Evolutionary conservation across 345 rosid species (phyloP).

Genomic region (Capsella bursapastoris): DNA sequence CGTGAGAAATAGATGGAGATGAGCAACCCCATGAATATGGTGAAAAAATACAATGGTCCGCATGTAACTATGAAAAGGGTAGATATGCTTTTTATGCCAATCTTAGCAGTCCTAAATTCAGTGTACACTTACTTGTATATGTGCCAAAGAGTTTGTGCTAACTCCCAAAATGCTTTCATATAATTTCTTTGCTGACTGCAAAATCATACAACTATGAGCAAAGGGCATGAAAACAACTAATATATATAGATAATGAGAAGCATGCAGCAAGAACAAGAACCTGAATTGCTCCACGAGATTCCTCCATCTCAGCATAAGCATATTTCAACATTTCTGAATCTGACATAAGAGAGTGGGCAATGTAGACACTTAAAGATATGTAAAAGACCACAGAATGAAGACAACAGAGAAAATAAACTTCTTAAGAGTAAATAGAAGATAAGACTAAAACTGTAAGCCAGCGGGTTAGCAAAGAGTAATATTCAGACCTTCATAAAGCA

Average conservation of each 20-base stretch:
- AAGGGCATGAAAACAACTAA: slow-evolving; percentile 20
- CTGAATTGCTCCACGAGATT: slow-evolving; percentile 85
- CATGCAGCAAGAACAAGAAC: slow-evolving; percentile 43
- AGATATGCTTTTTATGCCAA: slow-evolving; percentile 18
- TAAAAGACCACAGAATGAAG: slow-evolving; percentile 11
- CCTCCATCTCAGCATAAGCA: slow-evolving; percentile 96
- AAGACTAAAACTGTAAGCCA: slow-evolving; percentile 12
- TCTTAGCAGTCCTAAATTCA: slow-evolving; percentile 16
- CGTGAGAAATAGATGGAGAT: slow-evolving; percentile 2
- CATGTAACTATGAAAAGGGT: slow-evolving; percentile 11
- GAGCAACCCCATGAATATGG: slow-evolving; percentile 7
- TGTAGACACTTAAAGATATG: neutral
- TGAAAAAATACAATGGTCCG: neutral
- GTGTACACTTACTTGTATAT: slow-evolving; percentile 71
- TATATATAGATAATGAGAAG: slow-evolving; percentile 23
- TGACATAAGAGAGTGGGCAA: slow-evolving; percentile 43
- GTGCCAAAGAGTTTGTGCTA: slow-evolving; percentile 74
- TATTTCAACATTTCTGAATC: slow-evolving; percentile 88
- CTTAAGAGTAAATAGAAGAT: slow-evolving; percentile 7
- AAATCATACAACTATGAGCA: slow-evolving; percentile 39
- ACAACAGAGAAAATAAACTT: neutral
- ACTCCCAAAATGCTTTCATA: slow-evolving; percentile 78
- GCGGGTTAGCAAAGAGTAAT: slow-evolving; percentile 18
- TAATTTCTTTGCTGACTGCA: slow-evolving; percentile 84
- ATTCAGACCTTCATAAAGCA: slow-evolving; percentile 11